Evolutionary conservation across 2,329 filamentous ascomycete species (phyloP), one percentile per base, ranked within the genome.

Genomic region (Xylariaceae sp.): DNA sequence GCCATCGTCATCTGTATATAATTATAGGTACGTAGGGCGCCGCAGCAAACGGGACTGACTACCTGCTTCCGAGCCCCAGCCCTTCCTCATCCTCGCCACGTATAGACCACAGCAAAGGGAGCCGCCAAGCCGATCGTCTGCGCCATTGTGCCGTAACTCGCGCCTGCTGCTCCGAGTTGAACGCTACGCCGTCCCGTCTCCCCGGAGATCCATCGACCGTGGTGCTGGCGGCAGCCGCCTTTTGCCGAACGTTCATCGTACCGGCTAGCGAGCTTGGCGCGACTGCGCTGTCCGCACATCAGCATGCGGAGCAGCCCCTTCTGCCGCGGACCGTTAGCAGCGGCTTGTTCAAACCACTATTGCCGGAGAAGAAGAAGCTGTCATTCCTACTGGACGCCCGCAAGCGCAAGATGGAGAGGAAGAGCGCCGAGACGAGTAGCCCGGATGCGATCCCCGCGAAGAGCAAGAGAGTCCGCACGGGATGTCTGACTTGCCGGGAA

Each of bases 401-500:
- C 34, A 53, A 43, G n/a, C 34, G 58, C 18, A 58, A 61, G 49
- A 55, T 49, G 16, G 55, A 57, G 34, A 47, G 42, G 34, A 63
- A 57, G 54, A 53, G 59, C 47, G 53, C 59, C 49, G 60, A 61
- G 63, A 63, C 64, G 58, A 56, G 55, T 42, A 54, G 59, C 34
- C 48, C 61, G 19, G 63, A 64, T 22, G 60, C 57, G 15, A 60
- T 64, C 7, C 66, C 67, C 26, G 71, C 67, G 58, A 92, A 92
- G 70, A 85, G 89, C n/a, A 92, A 87, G 72, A 80, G 92, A 60
- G 90, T 95, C 16, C 84, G 92, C 44, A 96, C 92, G 2, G 92
- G 92, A 36, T 96, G 92, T 69, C 74, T 96, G 61, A 96, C 92
- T 2, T 96, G 92, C 71, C 80, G 92, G 62, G 88, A 95, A 70